Evolutionary conservation across 106 monocot species (phyloP).

Genomic region (Allium cepa): DNA sequence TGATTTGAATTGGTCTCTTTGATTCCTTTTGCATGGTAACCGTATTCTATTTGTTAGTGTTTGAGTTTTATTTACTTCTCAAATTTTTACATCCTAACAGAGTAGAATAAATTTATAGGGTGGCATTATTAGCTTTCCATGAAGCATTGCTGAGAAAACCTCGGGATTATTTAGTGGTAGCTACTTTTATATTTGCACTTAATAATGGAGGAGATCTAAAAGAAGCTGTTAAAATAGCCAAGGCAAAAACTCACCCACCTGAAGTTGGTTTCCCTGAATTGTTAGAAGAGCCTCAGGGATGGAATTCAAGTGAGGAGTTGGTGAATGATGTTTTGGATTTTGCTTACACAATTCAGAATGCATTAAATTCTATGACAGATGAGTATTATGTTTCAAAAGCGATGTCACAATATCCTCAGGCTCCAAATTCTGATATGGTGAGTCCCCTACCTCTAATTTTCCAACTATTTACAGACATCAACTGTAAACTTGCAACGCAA

Average conservation of each 20-base stretch:
- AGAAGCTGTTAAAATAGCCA: conserved; percentile 63
- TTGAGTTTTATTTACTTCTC: no score
- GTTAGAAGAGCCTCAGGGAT: conserved; percentile 25
- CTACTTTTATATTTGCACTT: conserved; percentile 65
- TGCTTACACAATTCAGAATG: conserved; percentile 30
- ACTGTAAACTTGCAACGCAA: no score
- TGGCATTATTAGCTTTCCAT: conserved; percentile 82
- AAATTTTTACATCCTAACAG: no score
- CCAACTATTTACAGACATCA: background rate
- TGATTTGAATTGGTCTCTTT: no score
- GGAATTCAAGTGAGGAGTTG: conserved; percentile 33
- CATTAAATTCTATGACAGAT: conserved; percentile 78
- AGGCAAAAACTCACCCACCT: conserved; percentile 35
- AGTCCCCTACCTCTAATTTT: conserved; percentile 7
- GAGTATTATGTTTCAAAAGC: conserved; percentile 53
- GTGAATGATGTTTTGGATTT: conserved; percentile 41
- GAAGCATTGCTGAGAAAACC: conserved; percentile 50
- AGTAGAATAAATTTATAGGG: conserved; percentile 25
- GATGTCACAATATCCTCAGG: conserved; percentile 77
- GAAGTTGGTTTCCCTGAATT: conserved; percentile 52
- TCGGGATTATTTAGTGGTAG: conserved; percentile 64
- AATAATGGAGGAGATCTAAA: conserved; percentile 82
- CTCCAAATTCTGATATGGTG: conserved; percentile 81
- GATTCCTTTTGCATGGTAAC: no score
- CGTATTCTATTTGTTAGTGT: no score